These are phyloP conservation scores for Gracilariopsis chorda DNA, from an alignment of 23 red algal species.

Conservation along the genomic window DNA sequence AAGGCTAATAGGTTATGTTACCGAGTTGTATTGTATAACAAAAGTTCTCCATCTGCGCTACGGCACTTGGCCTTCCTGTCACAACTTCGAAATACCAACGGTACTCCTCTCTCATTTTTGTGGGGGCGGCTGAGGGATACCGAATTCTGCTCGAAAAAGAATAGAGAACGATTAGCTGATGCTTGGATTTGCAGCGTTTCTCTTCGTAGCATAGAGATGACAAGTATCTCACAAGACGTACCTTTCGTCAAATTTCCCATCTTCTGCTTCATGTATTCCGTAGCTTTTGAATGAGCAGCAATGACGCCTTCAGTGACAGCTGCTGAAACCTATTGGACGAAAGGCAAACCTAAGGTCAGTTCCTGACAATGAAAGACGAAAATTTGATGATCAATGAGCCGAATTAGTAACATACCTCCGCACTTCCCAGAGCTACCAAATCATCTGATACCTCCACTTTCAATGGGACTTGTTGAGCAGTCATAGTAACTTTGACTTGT, in stretches of 20 bases:
- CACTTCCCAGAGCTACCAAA: constrained; percentile 63
- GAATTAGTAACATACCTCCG: constrained; percentile 30
- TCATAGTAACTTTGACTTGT: constrained; percentile 73
- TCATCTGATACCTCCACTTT: constrained; percentile 79
- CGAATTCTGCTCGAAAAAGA: not conserved
- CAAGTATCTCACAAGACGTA: constrained; percentile 13
- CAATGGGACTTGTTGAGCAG: constrained; percentile 78
- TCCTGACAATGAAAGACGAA: no score
- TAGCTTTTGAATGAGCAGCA: constrained; percentile 62
- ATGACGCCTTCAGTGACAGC: constrained; percentile 73
- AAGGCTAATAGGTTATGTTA: no score
- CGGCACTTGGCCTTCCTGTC: no score
- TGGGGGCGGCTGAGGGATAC: constrained; percentile 21
- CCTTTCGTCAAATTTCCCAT: constrained; percentile 70
- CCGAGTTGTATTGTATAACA: no score
- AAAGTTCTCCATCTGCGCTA: no score
- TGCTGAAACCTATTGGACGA: constrained; percentile 24
- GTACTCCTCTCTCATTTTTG: not conserved
- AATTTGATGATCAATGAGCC: not conserved
- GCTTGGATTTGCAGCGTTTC: no score
- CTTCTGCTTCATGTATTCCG: constrained; percentile 58
- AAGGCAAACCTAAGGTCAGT: no score
- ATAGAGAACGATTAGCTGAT: no score
- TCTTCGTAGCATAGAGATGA: no score
- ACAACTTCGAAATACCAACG: no score